A percentile compares a stretch with the other conserved stretches of the same genome.
Evolutionary conservation across 345 rosid species (phyloP).

Genomic region (Dipteronia sinensis): DNA sequence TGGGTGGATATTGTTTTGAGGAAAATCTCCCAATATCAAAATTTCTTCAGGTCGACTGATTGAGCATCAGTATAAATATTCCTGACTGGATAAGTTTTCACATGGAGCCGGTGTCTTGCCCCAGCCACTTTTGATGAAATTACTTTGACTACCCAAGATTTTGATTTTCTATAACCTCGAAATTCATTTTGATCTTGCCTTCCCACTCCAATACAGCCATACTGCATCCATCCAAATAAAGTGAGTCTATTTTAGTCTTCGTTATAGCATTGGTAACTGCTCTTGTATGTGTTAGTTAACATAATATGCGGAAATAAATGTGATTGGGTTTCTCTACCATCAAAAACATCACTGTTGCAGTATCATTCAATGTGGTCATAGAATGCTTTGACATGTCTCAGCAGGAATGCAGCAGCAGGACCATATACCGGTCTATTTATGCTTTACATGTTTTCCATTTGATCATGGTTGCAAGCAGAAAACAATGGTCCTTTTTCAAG

Average conservation of each 20-base stretch:
- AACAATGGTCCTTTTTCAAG: neutral
- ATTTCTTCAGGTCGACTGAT: neutral
- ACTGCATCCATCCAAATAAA: neutral
- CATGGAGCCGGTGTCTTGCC: neutral
- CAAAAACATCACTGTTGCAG: neutral
- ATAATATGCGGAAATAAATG: neutral
- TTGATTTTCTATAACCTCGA: neutral
- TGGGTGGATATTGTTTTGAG: neutral
- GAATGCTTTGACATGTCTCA: neutral
- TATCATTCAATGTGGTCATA: neutral
- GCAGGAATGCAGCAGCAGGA: neutral
- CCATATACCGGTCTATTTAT: neutral
- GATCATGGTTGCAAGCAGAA: neutral
- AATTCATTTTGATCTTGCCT: neutral
- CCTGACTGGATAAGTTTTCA: neutral
- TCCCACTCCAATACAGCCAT: neutral
- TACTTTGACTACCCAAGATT: neutral
- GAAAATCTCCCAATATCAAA: neutral
- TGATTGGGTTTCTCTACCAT: neutral
- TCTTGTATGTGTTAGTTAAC: neutral
- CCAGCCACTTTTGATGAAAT: neutral
- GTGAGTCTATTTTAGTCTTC: neutral
- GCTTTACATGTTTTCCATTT: neutral
- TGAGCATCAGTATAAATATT: too few relatives aligned
- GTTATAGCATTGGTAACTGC: neutral